Evolutionary conservation across 2,329 filamentous ascomycete genomes (phyloP), one percentile per base, ranked within the genome.

Genomic region (Beauveria brongniartii): DNA sequence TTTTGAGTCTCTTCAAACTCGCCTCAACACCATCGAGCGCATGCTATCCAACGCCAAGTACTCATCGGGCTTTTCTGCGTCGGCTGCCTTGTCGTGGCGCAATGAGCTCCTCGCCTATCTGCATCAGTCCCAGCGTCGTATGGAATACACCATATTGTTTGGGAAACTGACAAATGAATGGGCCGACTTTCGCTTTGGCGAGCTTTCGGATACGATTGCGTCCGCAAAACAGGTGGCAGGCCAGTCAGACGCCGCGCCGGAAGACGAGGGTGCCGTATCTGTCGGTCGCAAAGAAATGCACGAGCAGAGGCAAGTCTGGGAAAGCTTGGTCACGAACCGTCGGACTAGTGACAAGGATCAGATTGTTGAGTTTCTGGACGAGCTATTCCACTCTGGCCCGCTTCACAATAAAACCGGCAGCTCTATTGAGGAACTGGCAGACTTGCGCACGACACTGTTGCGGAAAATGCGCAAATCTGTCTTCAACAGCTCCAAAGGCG

Each of bases 281-380:
- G 73, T 83, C 14, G 82, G 81, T 2, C 74, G 79, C 18, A 74
- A 78, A 44, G 80, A 82, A 64, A 81, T 82, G 73, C 78, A 81
- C 59, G 74, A 80, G 60, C 77, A 81, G 63, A 75, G 82, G 22
- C 72, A 75, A 1, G 74, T 71, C 14, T 86, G 83, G 81, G 84
- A 87, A 67, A 68, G 72, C 1, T 72, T 79, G 58, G 81, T 83
- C n/a, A 86, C 87, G 66, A 73, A 73, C 3, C 69, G 76, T 5
- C 73, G 74, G 30, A 67, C 79, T 18, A 78, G 78, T 3, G 76
- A 86, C 63, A 68, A 70, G 9, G 64, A 63, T 3, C 74, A 71
- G 10, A 80, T 87, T 61, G 69, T 73, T 3, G 63, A 68, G 8
- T 86, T 84, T 65, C 77, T 87, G 1, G 70, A 76, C 12, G 64